Base-by-base conservation (phyloP, 306 rosid species). In the Bauhinia variegata region DNA sequence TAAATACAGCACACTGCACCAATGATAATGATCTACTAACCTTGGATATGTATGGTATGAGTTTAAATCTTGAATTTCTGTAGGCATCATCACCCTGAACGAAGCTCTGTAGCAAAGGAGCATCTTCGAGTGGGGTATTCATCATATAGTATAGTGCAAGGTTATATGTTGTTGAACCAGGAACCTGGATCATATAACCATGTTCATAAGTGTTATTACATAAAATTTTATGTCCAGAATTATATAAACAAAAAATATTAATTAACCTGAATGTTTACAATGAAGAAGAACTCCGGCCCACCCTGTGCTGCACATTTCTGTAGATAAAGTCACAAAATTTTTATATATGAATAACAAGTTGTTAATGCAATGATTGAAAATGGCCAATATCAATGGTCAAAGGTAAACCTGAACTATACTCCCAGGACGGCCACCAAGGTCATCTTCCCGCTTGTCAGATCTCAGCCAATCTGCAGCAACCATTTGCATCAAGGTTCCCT, bases 401-500 rank as follows among this genome's bases (percentile, higher is more conserved):
- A 59, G 38, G 48, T 39, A 43, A 71, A 92, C 98, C 98, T 89
- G 96, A 72, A 86, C 92, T 46, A 93, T 88, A 77, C 97, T 72
- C 72, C 87, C 86, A 60, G 77, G 86, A 33, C 96, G 97, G 65
- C 91, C 80, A 63, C 88, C 86, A 41, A 93, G 96, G 80, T 90
- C 79, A 73, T 88, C 99, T 73, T 88, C 97, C 86, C 95, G 92
- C 74, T 70, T 80, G 78, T 88, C 88, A 52, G 96, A 93, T 82
- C 79, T 74, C 50, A 89, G 75, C 97, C 99, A 93, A 79, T 93
- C 99, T n/a, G 92, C 97, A 54, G 92, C 96, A 61, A 88, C 92
- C 90, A 93, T 70, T 82, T 85, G 89, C 99, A 88, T 93, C 80
- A 85, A 75, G 54, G 99, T 86, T 68, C 86, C 80, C 61, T 83